phyloP scores from a whole-genome alignment of 2,329 filamentous ascomycete genomes.

The Elsinoe perseae region DNA sequence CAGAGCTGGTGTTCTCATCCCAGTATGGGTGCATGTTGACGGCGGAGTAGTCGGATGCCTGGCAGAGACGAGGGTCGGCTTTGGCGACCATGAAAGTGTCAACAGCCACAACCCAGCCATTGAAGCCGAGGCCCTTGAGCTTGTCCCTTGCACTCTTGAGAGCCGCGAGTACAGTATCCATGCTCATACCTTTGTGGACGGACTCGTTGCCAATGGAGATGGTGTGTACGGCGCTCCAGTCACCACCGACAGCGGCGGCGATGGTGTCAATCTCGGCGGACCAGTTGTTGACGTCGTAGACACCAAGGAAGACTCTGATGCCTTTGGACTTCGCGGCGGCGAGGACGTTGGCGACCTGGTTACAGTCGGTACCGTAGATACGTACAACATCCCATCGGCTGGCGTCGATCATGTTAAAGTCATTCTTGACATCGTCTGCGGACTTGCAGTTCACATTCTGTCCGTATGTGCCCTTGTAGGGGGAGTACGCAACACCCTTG shows the following conservation, averaged over 20 bases:
- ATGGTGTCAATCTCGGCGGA: slow-evolving; percentile 52
- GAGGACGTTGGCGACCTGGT: slow-evolving; percentile 58
- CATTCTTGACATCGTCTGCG: slow-evolving; percentile 52
- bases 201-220: slow-evolving; percentile 75
- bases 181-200: slow-evolving; percentile 56
- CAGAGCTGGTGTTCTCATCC: slow-evolving; percentile 54
- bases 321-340: slow-evolving; percentile 55
- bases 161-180: slow-evolving; percentile 49
- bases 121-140: slow-evolving; percentile 57
- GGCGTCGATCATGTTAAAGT: slow-evolving; percentile 52
- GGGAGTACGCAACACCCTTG: slow-evolving; percentile 51
- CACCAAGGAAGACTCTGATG: slow-evolving; percentile 66
- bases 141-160: slow-evolving; percentile 50
- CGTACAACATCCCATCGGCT: slow-evolving; percentile 58
- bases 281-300: slow-evolving; percentile 54
- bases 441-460: slow-evolving; percentile 52
- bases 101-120: slow-evolving; percentile 63
- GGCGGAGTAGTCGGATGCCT: slow-evolving; percentile 67
- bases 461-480: slow-evolving; percentile 43
- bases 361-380: slow-evolving; percentile 72
- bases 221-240: slow-evolving; percentile 64
- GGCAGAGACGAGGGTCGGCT: slow-evolving; percentile 62
- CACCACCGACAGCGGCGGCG: slow-evolving; percentile 49
- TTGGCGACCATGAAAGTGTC: slow-evolving; percentile 68
- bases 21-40: slow-evolving; percentile 83